phyloP scores from a whole-genome alignment of 164 flowering plant species.

The Piper betle region DNA sequence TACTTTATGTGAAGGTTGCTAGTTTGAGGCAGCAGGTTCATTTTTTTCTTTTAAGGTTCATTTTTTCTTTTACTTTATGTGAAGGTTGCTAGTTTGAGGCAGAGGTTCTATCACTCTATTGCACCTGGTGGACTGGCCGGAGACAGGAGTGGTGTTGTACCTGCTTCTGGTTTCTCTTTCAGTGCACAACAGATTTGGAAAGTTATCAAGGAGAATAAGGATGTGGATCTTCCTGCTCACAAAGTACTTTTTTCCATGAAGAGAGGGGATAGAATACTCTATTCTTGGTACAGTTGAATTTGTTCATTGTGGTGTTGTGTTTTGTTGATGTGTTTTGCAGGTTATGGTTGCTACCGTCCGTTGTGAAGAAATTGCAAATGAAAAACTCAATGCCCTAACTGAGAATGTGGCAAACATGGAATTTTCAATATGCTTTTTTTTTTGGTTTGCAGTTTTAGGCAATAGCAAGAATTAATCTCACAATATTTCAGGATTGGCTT shows the following conservation, averaged over 20 bases:
- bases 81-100: constrained; percentile 68
- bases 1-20: too few relatives aligned
- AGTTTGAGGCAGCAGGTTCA: too few relatives aligned
- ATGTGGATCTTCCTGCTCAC: constrained; percentile 98
- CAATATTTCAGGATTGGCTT: constrained; percentile 50
- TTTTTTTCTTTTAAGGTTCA: background rate
- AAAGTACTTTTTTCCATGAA: constrained; percentile 40
- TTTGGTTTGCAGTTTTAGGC: background rate
- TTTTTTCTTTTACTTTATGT: background rate
- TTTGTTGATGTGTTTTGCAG: constrained; percentile 19
- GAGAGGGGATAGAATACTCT: background rate
- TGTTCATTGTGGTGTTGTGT: too few relatives aligned
- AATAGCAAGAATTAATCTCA: too few relatives aligned
- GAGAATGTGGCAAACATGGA: constrained; percentile 44
- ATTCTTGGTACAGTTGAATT: too few relatives aligned
- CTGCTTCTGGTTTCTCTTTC: constrained; percentile 95
- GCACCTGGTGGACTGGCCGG: constrained; percentile 99
- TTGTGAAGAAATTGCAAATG: constrained; percentile 97
- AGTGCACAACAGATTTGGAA: constrained; percentile 97
- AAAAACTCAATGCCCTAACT: constrained; percentile 43
- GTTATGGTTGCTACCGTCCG: constrained; percentile 99
- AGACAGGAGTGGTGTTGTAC: constrained; percentile 87
- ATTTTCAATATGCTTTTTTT: background rate
- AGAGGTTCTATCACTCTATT: constrained; percentile 79
- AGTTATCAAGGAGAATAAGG: constrained; percentile 90